These are phyloP conservation scores for Acorus calamus DNA, from an alignment of 106 monocot species.

Conservation along the genomic window DNA sequence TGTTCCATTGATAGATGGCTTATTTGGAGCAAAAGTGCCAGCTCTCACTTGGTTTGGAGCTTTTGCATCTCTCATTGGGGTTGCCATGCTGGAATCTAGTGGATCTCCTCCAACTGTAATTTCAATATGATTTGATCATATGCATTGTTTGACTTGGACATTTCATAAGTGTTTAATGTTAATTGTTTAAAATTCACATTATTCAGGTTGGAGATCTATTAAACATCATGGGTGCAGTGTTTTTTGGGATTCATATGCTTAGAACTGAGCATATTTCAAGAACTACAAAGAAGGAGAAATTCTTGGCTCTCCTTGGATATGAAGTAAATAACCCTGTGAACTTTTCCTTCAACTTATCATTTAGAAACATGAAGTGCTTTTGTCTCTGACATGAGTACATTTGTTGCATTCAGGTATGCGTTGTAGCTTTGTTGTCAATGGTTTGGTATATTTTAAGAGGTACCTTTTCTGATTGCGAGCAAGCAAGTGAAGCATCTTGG, in stretches of 20 bases:
- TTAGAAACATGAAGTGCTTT: no score
- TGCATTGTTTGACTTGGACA: no score
- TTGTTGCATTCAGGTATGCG: conserved; percentile 31
- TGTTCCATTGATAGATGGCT: conserved; percentile 73
- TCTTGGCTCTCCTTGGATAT: conserved; percentile 67
- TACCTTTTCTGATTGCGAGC: conserved; percentile 6
- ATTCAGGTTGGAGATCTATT: conserved; percentile 69
- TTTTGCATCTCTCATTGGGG: conserved; percentile 52
- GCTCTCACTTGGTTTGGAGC: conserved; percentile 66
- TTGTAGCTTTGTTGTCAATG: conserved; percentile 51
- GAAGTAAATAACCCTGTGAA: conserved; percentile 30
- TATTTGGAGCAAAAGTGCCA: conserved; percentile 62
- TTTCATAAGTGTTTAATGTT: no score
- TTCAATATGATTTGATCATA: not conserved
- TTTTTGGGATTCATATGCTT: conserved; percentile 77
- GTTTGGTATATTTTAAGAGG: conserved; percentile 47
- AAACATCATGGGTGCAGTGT: conserved; percentile 63
- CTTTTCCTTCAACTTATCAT: not conserved
- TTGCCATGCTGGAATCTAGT: conserved; percentile 61
- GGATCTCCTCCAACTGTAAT: conserved; percentile 73
- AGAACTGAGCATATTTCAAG: conserved; percentile 71
- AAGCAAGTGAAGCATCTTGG: conserved; percentile 15
- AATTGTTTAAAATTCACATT: no score
- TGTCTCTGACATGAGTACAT: not conserved
- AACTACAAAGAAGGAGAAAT: conserved; percentile 51